Base-by-base conservation (phyloP, 495 filamentous ascomycete genomes). In the Aspergillus indologenus region DNA sequence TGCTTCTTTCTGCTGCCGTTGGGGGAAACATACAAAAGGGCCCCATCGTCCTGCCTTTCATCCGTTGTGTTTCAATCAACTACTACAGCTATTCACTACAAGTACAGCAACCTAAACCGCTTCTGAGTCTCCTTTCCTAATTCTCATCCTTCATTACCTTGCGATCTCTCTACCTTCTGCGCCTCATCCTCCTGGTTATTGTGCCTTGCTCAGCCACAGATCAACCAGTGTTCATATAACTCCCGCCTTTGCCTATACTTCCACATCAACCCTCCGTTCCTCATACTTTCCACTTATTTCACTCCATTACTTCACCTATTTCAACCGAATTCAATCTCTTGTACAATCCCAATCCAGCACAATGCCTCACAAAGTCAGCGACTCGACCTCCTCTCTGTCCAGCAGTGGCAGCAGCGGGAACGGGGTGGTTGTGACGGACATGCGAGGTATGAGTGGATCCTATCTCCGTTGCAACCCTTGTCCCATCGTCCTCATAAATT, bases 361-460 rank as follows among this genome's bases (percentile, higher is more conserved):
- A 58, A 79, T 77, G 75, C 75, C 75, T 59, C 71, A 71, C 70
- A 79, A 77, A 66, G 66, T 61, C 65, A 76, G 72, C 71, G 70
- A 77, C 56, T 79, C 76, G 56, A 75, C 75, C 66, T 75, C 76
- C 50, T 75, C 71, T 21, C 63, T 77, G 46, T 69, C 74, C 67
- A 78, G 74, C 68, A 64, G 59, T 60, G 71, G 65, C 60, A 78
- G 75, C 60, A 75, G 69, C 63, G 62, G 64, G 45, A 70, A 75
- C 55, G 70, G 70, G 31, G 68, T 74, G 24, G 68, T 74, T 20
- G 63, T 70, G 58, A 62, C 70, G 19, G 68, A 78, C 60, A 67
- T 69, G 52, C 69, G 73, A 71, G 70, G 76, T 79, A 66, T 61
- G 56, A 55, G 45, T 47, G 9, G 20, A 23, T 48, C 34, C 42